phyloP scores from a whole-genome alignment of 1,139 yeast genomes.

The Debaryomyces subglobosus region DNA sequence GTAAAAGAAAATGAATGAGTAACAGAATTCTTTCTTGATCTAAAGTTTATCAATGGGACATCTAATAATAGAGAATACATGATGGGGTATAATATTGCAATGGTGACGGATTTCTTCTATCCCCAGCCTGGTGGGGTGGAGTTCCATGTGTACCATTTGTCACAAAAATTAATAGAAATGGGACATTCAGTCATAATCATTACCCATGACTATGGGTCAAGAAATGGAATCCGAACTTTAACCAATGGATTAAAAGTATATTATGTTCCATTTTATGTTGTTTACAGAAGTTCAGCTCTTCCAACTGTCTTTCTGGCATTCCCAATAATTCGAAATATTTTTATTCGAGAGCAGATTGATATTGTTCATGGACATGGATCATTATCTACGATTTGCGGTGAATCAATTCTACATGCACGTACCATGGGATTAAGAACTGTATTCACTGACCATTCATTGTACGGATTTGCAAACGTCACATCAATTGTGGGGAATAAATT shows the following conservation, averaged over 20 bases:
- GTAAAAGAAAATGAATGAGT: neutral
- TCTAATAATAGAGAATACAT: neutral
- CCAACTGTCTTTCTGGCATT: slow-evolving; percentile 90
- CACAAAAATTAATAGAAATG: slow-evolving; percentile 74
- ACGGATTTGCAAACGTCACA: slow-evolving; percentile 88
- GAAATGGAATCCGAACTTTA: slow-evolving; percentile 79
- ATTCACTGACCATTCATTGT: slow-evolving; percentile 93
- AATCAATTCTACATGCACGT: slow-evolving; percentile 85
- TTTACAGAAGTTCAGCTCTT: slow-evolving; percentile 80
- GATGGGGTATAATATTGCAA: slow-evolving; percentile 53
- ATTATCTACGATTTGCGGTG: slow-evolving; percentile 82
- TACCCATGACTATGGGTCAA: slow-evolving; percentile 83
- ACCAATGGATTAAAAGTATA: slow-evolving; percentile 93
- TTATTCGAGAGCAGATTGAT: slow-evolving; percentile 81
- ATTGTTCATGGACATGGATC: slow-evolving; percentile 97
- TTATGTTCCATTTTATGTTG: slow-evolving; percentile 79
- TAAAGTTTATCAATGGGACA: neutral
- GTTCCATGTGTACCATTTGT: slow-evolving; percentile 82
- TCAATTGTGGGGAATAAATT: slow-evolving; percentile 86
- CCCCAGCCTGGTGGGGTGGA: slow-evolving; percentile 99
- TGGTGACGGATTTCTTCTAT: slow-evolving; percentile 96
- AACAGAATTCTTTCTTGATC: neutral
- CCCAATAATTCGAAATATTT: slow-evolving; percentile 82
- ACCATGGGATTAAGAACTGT: slow-evolving; percentile 93
- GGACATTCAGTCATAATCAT: slow-evolving; percentile 93